Evolutionary conservation across 352 stramenopile genomes (phyloP), one percentile per base, ranked within the genome.

Genomic region (Phytophthora capsici): DNA sequence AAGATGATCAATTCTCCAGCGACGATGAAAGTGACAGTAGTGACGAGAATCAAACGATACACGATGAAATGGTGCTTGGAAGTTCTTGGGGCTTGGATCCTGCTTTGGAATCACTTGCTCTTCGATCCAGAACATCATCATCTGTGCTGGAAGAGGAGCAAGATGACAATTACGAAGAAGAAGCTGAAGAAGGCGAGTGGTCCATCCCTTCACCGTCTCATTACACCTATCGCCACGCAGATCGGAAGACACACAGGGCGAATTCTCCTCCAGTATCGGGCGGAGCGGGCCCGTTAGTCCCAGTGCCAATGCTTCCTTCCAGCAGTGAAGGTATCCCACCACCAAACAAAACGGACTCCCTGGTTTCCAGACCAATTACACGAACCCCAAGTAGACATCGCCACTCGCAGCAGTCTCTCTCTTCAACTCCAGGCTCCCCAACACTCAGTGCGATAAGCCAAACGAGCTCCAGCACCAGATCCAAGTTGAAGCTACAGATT

Each of bases 1-100:
- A 76, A 65, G 52, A 67, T 17, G 69, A 71, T 22, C n/a, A 25
- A 49, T 74, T 64, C 40, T 77, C 57, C 25, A 77, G 64, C 49
- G 63, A 67, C 40, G 59, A 50, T 22, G 63, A 76, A 28, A 34
- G 63, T 32, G 66, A 41, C 43, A 73, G 63, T 38, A 66, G 57
- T 14, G 58, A 64, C 28, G 59, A 74, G 20, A 73, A 71, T 23
- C 58, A 74, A 53, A 46, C 34, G 8, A 14, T 66, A 2, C 55
- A 71, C 9, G 57, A 71, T 38, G 62, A 61, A 19, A n/a, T 19
- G 32, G 20, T 50, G 34, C 19, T 8, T 28, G 34, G 19, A 4
- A 36, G 55, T 4, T n/a, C 19, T 10, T 77, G 57, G 63, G 53
- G 14, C 2, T 50, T 64, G 7, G 40, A 48, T 44, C 9, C 32